Evolutionary conservation across 495 filamentous ascomycete species (phyloP), one percentile per base, ranked within the genome.

Genomic region (Aspergillus biplanus): DNA sequence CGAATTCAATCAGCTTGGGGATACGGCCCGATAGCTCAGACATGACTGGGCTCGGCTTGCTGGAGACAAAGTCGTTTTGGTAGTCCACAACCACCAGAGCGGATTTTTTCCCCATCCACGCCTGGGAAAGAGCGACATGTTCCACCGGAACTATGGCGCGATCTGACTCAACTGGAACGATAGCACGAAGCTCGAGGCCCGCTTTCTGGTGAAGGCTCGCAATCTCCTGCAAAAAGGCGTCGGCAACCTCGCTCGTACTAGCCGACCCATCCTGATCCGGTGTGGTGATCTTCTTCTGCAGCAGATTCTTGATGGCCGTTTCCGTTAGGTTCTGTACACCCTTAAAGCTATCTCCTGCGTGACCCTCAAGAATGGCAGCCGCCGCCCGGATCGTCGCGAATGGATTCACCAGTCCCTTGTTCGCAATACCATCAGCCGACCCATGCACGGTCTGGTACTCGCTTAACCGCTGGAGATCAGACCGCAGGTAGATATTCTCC

Each of bases 41-140:
- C 16, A 52, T 53, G 18, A 21, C 34, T 9, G 27, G 48, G 16
- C 47, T 53, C 11, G 47, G 58, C 7, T 33, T 61, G 35, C 16
- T 42, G 47, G 58, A 8, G n/a, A 61, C 42, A 21, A 52, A 61
- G 11, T 61, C 58, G 49, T 61, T 61, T 32, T 61, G 58, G 47
- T 52, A 61, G 32, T 61, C 58, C 13, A 61, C 58, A 32, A 61
- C 48, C 4, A 61, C 32, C 16, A 52, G 7, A 0, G 48, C 58
- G 8, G 58, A 39, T 7, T 7, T 42, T 15, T 27, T 52, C 5
- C 33, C 49, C 33, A 44, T 52, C 34, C 34, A 52, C 16, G 47
- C 16, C 18, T 32, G 18, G 12, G 12, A 31, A 7, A 58, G 56
- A 1, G 15, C 7, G 52, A 13, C 13, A 13, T 16, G 3, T 7